Conservation (phyloP, 768 basidiomycete species). For the Kwoniella sp. region DNA sequence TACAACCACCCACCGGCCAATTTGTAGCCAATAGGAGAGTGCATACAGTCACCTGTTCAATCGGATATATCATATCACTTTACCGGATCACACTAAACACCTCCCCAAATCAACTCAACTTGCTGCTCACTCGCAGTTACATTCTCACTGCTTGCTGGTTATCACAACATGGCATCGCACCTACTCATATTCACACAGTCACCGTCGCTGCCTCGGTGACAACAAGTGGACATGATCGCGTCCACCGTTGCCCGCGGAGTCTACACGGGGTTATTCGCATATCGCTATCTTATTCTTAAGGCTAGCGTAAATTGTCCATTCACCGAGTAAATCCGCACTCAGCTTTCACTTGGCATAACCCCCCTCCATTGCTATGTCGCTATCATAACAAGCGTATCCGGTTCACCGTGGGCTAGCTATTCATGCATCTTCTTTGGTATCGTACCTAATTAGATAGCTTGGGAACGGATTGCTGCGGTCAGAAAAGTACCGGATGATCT, state of each 20-base stretch:
- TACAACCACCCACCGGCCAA: no score
- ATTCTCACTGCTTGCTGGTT: no score
- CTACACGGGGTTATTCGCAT: not conserved
- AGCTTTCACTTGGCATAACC: not conserved
- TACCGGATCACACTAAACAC: not conserved
- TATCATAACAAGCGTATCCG: no score
- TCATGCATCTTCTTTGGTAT: no score
- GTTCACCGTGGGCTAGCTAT: no score
- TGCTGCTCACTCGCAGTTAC: no score
- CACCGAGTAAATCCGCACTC: constrained; percentile 1
- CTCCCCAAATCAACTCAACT: not conserved
- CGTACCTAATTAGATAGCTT: no score
- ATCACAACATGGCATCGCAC: no score
- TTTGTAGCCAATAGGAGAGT: not conserved
- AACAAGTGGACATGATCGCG: not conserved
- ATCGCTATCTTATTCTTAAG: not conserved
- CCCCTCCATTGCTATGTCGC: not conserved
- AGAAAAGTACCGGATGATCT: not conserved
- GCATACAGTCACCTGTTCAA: not conserved
- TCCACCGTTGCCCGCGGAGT: not conserved
- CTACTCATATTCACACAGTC: not conserved
- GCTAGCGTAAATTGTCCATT: not conserved
- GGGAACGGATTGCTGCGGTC: no score
- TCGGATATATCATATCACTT: not conserved
- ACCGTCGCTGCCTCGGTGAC: not conserved